These are phyloP conservation scores for Mucuna pruriens DNA, from an alignment of 306 rosid species.

Conservation along the genomic window DNA sequence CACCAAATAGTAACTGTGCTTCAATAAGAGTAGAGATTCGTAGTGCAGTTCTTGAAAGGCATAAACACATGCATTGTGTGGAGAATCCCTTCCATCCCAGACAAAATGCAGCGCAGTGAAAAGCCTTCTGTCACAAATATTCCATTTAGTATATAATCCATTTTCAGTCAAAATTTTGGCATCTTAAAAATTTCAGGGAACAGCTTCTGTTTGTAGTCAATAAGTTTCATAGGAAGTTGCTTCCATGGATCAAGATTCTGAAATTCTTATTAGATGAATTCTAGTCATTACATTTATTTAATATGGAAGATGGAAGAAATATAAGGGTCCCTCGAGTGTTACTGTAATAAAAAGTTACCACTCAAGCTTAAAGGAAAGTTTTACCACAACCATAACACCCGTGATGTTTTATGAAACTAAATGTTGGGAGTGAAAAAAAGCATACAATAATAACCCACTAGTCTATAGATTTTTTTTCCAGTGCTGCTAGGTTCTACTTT, in stretches of 20 bases:
- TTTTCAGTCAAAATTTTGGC: background rate
- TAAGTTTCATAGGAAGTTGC: background rate
- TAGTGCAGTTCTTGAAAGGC: background rate
- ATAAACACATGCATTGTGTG: background rate
- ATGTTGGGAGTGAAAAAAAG: background rate
- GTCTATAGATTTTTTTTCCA: too few species aligned
- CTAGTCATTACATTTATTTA: background rate
- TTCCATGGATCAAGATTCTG: background rate
- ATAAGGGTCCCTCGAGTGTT: background rate
- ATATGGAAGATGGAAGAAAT: background rate
- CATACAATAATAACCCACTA: too few species aligned
- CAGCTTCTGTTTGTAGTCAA: background rate
- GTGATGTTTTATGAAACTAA: background rate
- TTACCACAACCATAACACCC: background rate
- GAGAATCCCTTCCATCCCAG: background rate
- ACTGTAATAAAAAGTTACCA: background rate
- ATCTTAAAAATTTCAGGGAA: background rate
- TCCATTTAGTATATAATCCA: conserved; percentile 19
- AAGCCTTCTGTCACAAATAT: background rate
- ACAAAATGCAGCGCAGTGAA: background rate
- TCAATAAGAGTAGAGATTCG: background rate
- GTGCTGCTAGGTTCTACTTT: conserved; percentile 5
- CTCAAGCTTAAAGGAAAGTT: background rate
- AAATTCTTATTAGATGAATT: background rate
- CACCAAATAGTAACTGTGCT: background rate